Evolutionary conservation across 805 yeast genomes (phyloP).

Genomic region (Metschnikowia borealis): DNA sequence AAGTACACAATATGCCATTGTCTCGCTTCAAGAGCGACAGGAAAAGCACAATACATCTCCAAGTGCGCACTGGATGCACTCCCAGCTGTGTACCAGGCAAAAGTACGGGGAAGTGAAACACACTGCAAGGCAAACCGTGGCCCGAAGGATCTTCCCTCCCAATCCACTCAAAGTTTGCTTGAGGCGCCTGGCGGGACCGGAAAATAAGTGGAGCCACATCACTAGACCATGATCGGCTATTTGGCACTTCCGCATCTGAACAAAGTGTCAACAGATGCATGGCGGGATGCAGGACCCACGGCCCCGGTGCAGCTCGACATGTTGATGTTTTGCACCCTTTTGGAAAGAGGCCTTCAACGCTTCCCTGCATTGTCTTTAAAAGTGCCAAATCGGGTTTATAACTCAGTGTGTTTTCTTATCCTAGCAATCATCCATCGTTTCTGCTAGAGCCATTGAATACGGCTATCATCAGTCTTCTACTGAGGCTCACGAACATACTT

Average conservation of each 20-base stretch:
- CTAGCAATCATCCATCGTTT: background rate
- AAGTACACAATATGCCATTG: background rate
- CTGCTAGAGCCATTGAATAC: background rate
- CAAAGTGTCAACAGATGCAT: background rate
- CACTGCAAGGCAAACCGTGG: background rate
- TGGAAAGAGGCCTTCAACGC: background rate
- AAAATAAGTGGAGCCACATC: background rate
- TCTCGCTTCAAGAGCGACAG: background rate
- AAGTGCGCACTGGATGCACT: background rate
- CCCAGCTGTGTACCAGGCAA: background rate
- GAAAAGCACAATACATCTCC: background rate
- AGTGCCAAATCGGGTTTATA: slow-evolving; percentile 2
- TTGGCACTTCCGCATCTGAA: background rate
- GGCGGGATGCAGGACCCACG: background rate
- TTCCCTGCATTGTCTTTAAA: slow-evolving; percentile 3
- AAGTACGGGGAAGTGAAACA: background rate
- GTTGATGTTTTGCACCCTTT: background rate
- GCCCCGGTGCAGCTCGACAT: background rate
- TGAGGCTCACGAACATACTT: background rate
- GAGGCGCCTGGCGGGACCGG: background rate
- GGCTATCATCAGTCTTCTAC: background rate
- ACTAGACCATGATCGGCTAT: background rate
- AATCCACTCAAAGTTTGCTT: background rate
- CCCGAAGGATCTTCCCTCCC: background rate
- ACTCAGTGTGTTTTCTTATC: background rate